Percentiles rank a stretch among this genome's conserved stretches.
Evolutionary conservation across 208 protist genomes (phyloP).

Genomic region (Acanthamoeba healyi): DNA sequence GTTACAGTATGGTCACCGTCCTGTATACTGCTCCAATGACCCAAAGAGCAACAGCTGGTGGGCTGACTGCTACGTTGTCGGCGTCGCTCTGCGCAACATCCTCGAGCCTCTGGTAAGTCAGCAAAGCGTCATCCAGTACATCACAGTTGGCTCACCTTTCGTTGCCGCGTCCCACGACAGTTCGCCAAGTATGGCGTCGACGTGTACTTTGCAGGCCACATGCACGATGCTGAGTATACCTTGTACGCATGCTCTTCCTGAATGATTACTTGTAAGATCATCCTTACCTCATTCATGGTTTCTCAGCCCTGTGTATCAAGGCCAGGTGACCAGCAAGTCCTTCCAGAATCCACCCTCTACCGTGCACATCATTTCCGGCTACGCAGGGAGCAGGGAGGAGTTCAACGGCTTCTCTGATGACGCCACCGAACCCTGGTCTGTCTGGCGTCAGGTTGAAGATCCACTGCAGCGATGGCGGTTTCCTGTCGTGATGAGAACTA

Average conservation of each 20-base stretch:
- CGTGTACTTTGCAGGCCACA: conserved; percentile 76
- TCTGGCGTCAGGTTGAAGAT: conserved; percentile 20
- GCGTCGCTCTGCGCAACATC: conserved; percentile 13
- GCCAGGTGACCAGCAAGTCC: conserved; percentile 35
- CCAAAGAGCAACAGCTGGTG: conserved; percentile 28
- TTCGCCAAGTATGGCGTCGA: conserved; percentile 77
- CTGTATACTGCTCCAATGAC: conserved; percentile 75
- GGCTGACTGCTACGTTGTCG: conserved; percentile 64
- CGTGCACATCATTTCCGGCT: conserved; percentile 55
- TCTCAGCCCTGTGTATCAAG: conserved; percentile 73
- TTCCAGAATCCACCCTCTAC: conserved; percentile 43
- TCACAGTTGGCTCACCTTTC: too few species aligned
- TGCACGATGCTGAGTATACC: conserved; percentile 78
- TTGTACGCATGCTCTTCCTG: not conserved
- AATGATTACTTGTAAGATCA: not conserved
- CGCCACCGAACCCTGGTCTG: conserved; percentile 37
- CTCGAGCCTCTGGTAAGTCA: conserved; percentile 76
- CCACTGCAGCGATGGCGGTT: too few species aligned
- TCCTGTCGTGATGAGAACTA: not conserved
- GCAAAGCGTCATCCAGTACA: too few species aligned
- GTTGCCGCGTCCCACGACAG: not conserved
- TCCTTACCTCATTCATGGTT: not conserved
- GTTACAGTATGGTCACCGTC: conserved; percentile 74
- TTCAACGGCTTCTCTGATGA: conserved; percentile 60
- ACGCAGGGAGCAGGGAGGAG: conserved; percentile 24